A percentile compares a stretch with the other conserved stretches of the same genome.
Conservation (phyloP, 352 stramenopile species). For the Pythium aquatile region DNA sequence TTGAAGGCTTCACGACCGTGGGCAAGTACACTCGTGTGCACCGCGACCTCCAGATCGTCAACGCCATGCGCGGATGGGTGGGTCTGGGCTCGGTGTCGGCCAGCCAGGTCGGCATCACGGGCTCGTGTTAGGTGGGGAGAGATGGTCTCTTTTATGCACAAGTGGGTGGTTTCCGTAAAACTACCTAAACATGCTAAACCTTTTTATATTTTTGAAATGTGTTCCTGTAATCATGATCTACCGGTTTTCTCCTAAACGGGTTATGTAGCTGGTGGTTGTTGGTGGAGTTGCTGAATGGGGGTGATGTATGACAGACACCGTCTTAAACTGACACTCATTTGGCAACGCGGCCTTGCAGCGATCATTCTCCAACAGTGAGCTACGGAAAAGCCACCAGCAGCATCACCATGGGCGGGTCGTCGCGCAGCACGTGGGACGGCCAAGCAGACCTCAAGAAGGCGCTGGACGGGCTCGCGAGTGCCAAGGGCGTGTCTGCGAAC, state of each 20-base stretch:
- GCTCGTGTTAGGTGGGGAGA: conserved; percentile 10
- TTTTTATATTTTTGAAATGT: too few relatives aligned
- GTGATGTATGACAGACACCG: not conserved
- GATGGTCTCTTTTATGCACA: not conserved
- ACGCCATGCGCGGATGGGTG: conserved; percentile 42
- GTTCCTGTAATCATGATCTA: not conserved
- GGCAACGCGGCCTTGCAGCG: not conserved
- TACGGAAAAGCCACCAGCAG: not conserved
- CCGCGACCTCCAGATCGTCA: conserved; percentile 62
- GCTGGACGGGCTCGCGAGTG: conserved; percentile 60
- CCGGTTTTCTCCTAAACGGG: not conserved
- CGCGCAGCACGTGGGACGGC: conserved; percentile 55
- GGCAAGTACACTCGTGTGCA: conserved; percentile 43
- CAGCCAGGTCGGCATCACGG: conserved; percentile 41
- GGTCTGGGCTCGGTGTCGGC: conserved; percentile 35
- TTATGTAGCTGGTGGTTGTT: conserved; percentile 1
- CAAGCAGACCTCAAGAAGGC: conserved; percentile 63
- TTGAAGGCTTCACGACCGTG: conserved; percentile 24
- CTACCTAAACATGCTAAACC: not conserved
- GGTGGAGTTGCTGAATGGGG: not conserved
- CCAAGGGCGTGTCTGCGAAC: conserved; percentile 81
- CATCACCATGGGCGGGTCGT: conserved; percentile 6
- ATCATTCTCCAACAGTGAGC: not conserved
- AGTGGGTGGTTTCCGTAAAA: not conserved
- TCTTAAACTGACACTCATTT: not conserved